Evolutionary conservation across 441 rosid species (phyloP), one percentile per base, ranked within the genome.

Genomic region (Gossypium lobatum): DNA sequence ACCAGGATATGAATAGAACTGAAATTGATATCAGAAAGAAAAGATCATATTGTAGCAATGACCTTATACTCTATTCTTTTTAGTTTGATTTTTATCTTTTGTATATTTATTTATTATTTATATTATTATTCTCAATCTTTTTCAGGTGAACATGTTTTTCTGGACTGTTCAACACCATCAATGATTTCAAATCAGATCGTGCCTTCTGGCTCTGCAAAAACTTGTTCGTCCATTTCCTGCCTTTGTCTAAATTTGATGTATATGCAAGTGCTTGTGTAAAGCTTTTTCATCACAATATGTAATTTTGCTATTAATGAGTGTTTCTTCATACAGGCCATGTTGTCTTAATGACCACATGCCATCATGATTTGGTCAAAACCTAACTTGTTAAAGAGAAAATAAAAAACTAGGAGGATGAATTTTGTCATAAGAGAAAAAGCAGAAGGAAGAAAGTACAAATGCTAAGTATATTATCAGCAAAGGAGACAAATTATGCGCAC

Each of bases 101-200:
- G 10, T 64, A 11, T 62, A 2, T 50, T 76, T 14, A 6, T 39
- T 8, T 39, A 39, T 39, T 45, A 74, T 71, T 71, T 73, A 76
- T 39, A 64, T 71, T 74, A 11, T 42, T 26, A 31, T 67, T 71
- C 21, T 69, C 76, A 34, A 62, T 26, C 18, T 62, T 79, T 50
- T 84, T 77, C 91, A 95, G 99, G 98, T 76, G 98, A 93, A 80
- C 84, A 79, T 62, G 80, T 88, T 70, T 93, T 95, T 74, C 77
- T 95, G 82, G 96, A 90, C 71, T 80, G 86, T 76, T 89, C 95
- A 61, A 80, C 89, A 23, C 80, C 86, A 52, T 70, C 89, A 48
- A 66, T 93, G 57, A 77, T 86, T 77, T 88, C 98, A 13, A 89
- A 85, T 83, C 92, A 88, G 78, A 84, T 89, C 59, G 80, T 95